Percentiles rank a stretch among this genome's conserved stretches.
These are phyloP conservation scores for Lasiodiplodia citricola DNA, from an alignment of 2,329 filamentous ascomycete species.

Conservation along the genomic window DNA sequence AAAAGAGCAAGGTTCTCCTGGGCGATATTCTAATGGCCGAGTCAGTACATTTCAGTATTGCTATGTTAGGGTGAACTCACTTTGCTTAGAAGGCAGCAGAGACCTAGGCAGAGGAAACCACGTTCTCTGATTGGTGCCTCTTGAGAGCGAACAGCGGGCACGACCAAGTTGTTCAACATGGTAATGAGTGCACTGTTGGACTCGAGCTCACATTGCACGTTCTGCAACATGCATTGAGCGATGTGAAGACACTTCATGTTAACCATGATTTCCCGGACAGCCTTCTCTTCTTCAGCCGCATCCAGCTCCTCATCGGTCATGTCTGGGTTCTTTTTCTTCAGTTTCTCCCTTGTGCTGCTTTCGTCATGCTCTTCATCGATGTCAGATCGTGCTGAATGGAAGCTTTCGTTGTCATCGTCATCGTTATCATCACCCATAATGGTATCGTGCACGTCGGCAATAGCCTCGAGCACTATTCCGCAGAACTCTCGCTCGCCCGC, in stretches of 20 bases:
- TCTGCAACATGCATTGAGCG: conserved; percentile 95
- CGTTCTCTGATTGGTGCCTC: conserved; percentile 91
- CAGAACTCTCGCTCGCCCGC: conserved; percentile 83
- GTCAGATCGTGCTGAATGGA: conserved; percentile 90
- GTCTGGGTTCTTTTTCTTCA: conserved; percentile 48
- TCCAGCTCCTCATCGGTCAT: conserved; percentile 69
- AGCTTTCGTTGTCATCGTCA: conserved; percentile 69
- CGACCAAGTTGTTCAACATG: conserved; percentile 97
- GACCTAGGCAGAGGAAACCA: conserved; percentile 84
- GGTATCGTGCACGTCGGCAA: conserved; percentile 95
- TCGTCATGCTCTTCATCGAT: conserved; percentile 73
- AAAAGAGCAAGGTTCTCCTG: conserved; percentile 92
- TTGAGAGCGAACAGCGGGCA: conserved; percentile 91
- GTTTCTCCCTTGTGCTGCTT: conserved; percentile 46
- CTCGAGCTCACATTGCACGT: conserved; percentile 86
- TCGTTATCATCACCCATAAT: conserved; percentile 71
- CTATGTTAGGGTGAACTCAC: conserved; percentile 45
- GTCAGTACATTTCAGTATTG: not conserved
- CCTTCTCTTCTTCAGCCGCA: conserved; percentile 59
- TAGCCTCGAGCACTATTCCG: conserved; percentile 85
- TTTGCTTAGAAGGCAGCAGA: conserved; percentile 90
- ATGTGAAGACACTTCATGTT: conserved; percentile 99
- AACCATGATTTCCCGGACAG: conserved; percentile 88
- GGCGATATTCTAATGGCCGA: conserved; percentile 69
- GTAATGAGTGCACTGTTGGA: conserved; percentile 89